phyloP scores from a whole-genome alignment of 345 rosid species.

The Pistacia integerrima region DNA sequence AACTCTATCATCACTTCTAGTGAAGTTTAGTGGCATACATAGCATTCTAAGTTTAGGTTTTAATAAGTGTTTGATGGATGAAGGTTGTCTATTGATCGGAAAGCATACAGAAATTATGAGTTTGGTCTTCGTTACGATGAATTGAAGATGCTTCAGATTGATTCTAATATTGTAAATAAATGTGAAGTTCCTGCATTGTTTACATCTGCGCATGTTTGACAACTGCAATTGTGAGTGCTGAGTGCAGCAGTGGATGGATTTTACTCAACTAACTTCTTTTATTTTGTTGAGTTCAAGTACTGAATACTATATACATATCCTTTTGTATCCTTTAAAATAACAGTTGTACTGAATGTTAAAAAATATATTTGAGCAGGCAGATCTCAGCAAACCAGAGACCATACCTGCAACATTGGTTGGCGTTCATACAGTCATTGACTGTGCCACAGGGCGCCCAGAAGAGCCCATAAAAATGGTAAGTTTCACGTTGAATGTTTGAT shows the following conservation, averaged over 20 bases:
- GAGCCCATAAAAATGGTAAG: conserved; percentile 89
- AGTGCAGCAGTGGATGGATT: not conserved
- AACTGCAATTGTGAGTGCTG: too few relatives aligned
- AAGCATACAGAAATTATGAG: too few relatives aligned
- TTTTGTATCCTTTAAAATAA: too few relatives aligned
- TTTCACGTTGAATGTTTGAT: not conserved
- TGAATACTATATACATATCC: not conserved
- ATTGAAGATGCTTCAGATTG: too few relatives aligned
- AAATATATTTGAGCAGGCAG: conserved; percentile 64
- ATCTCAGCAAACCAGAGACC: conserved; percentile 90
- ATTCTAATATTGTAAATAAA: too few relatives aligned
- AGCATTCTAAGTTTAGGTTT: too few relatives aligned
- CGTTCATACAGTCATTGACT: conserved; percentile 84
- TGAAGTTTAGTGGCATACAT: too few relatives aligned
- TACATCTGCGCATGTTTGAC: too few relatives aligned
- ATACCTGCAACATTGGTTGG: conserved; percentile 94
- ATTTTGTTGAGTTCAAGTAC: not conserved
- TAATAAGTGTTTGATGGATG: too few relatives aligned
- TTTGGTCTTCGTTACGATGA: too few relatives aligned
- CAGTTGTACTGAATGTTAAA: conserved; percentile 18
- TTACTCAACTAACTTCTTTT: not conserved
- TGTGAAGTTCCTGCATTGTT: conserved; percentile 36
- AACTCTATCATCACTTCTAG: too few relatives aligned
- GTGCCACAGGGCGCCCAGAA: conserved; percentile 99
- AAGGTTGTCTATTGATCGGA: too few relatives aligned